Percentiles rank a stretch among this genome's conserved stretches.
These are phyloP conservation scores for Fusarium lateritium DNA, from an alignment of 2,329 filamentous ascomycete species.

Conservation along the genomic window DNA sequence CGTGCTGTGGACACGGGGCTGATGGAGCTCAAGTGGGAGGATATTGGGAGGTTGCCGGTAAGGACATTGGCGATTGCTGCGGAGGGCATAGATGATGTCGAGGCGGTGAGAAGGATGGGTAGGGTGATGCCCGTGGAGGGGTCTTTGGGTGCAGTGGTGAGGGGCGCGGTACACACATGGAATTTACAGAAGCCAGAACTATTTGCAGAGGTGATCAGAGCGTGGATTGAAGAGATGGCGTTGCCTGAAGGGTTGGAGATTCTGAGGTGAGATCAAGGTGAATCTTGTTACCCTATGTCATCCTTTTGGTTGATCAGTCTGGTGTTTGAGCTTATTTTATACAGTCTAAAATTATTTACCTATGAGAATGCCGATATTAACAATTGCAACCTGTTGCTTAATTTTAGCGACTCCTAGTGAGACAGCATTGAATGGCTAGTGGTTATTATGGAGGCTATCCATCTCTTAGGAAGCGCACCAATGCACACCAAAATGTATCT, in stretches of 20 bases:
- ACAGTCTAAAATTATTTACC: not conserved
- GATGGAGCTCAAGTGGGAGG: conserved; percentile 44
- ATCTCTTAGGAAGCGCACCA: not conserved
- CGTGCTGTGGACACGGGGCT: conserved; percentile 46
- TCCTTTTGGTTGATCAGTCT: not conserved
- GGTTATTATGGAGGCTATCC: conserved; percentile 1
- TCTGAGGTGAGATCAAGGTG: conserved; percentile 14
- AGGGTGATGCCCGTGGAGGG: conserved; percentile 43
- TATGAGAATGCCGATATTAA: conserved; percentile 26
- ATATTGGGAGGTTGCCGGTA: conserved; percentile 46
- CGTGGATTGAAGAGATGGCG: conserved; percentile 52
- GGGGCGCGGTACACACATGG: conserved; percentile 58
- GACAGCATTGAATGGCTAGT: not conserved
- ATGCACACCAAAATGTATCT: conserved; percentile 23
- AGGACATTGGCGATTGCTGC: conserved; percentile 51
- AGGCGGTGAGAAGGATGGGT: conserved; percentile 51
- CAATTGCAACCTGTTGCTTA: conserved; percentile 1
- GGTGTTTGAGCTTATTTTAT: not conserved
- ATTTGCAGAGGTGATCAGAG: conserved; percentile 55
- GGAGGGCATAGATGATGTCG: conserved; percentile 53
- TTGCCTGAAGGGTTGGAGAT: conserved; percentile 50
- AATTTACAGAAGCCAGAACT: conserved; percentile 58
- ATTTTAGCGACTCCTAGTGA: conserved; percentile 12
- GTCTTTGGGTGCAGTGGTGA: conserved; percentile 53
- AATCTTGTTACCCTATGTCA: conserved; percentile 19